These are phyloP conservation scores for Elongisporangium anandrum DNA, from an alignment of 352 stramenopile species.

Conservation along the genomic window DNA sequence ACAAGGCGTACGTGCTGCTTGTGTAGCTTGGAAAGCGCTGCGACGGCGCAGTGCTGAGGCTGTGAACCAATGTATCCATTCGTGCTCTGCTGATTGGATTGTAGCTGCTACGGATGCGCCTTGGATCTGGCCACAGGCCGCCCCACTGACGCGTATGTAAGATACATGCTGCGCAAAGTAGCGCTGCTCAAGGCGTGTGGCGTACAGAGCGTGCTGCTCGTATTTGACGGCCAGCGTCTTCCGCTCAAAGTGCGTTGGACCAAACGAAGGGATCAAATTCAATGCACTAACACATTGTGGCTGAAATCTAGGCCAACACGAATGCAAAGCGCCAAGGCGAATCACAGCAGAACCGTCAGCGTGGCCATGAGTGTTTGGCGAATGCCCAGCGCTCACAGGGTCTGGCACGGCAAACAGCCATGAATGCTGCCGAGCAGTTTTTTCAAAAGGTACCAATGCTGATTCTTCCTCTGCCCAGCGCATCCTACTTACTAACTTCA, in stretches of 20 bases:
- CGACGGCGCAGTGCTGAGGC: not conserved
- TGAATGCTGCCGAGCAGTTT: constrained; percentile 50
- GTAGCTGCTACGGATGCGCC: constrained; percentile 74
- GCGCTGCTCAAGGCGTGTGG: constrained; percentile 50
- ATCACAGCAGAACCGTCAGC: constrained; percentile 55
- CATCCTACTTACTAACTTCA: not conserved
- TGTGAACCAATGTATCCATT: not conserved
- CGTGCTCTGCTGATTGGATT: not conserved
- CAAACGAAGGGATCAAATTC: no score
- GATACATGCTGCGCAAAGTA: constrained; percentile 75
- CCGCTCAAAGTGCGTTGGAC: constrained; percentile 49
- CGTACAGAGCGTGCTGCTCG: constrained; percentile 52
- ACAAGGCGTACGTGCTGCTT: constrained; percentile 59
- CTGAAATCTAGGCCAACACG: constrained; percentile 38
- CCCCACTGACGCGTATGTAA: constrained; percentile 58
- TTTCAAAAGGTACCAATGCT: constrained; percentile 37
- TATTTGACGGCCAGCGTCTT: constrained; percentile 74
- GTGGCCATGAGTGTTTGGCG: constrained; percentile 45
- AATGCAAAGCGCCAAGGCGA: constrained; percentile 54
- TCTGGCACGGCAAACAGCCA: constrained; percentile 38
- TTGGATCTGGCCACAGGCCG: constrained; percentile 65
- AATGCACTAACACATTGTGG: not conserved
- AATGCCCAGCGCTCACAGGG: constrained; percentile 42
- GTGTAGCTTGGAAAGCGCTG: not conserved
- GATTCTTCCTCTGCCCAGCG: not conserved